phyloP scores from a whole-genome alignment of 1,284 basidiomycete genomes.

The Schizopora paradoxa region DNA sequence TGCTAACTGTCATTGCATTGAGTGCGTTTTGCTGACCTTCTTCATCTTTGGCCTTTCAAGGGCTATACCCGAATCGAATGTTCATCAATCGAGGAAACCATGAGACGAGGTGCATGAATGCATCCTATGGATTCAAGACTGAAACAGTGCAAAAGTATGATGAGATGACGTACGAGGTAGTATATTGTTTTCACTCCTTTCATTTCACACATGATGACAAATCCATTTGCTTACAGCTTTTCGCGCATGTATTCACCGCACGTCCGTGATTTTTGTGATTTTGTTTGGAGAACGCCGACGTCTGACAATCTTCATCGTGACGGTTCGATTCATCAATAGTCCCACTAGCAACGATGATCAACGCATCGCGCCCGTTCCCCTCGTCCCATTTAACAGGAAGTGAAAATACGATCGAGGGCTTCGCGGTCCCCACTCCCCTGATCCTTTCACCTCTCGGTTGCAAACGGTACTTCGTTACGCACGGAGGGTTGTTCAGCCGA shows the following conservation, averaged over 20 bases:
- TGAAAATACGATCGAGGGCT: conserved; percentile 30
- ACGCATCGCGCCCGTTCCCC: conserved; percentile 59
- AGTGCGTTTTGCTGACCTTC: conserved; percentile 13
- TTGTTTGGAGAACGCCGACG: conserved; percentile 3
- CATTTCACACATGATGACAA: conserved; percentile 10
- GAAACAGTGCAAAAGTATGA: conserved; percentile 95
- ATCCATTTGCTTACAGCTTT: conserved; percentile 53
- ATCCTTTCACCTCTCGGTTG: conserved; percentile 79
- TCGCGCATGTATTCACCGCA: conserved; percentile 87
- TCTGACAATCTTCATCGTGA: no score
- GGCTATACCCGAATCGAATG: conserved; percentile 84
- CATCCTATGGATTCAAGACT: conserved; percentile 92
- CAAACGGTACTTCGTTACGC: conserved; percentile 94
- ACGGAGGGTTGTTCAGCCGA: conserved; percentile 94
- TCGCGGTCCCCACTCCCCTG: conserved; percentile 32
- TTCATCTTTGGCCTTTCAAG: conserved; percentile 32
- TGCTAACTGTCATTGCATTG: conserved; percentile 9
- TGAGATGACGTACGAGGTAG: conserved; percentile 83
- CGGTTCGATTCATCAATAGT: conserved; percentile 44
- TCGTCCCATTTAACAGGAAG: conserved; percentile 21
- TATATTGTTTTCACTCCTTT: conserved; percentile 1
- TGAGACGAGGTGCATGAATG: conserved; percentile 89
- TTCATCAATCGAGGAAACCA: conserved; percentile 96
- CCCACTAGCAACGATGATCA: conserved; percentile 85
- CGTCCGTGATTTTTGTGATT: conserved; percentile 45